Evolutionary conservation across 768 basidiomycete species (phyloP), one percentile per base, ranked within the genome.

Genomic region (Zangia roseola): DNA sequence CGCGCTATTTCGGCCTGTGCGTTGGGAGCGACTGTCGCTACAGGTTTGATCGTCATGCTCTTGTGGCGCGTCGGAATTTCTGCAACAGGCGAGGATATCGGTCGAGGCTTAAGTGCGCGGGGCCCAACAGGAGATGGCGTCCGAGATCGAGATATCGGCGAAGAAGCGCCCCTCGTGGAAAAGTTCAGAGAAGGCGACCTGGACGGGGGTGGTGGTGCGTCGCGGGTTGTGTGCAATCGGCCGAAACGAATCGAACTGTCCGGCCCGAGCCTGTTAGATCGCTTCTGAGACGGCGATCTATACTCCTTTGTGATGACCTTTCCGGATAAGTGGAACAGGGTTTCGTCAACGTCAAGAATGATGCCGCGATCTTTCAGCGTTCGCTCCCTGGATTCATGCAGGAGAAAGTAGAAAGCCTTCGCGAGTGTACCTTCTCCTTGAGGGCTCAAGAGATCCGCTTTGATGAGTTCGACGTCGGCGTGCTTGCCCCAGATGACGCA

Each of bases 341-440:
- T 19, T 25, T 56, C 56, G 49, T 70, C 69, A 10, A 61, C 40
- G 40, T 72, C 66, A 49, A 71, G 66, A 44, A 76, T 68, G 43
- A 72, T 76, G n/a, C 74, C 77, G 58, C 79, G 74, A 39, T 81
- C 77, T 59, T 80, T 73, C 58, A 82, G 69, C 1, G 72, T 71
- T 47, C 80, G 81, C 57, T 91, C 84, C 50, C 88, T 81, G 59
- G 91, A 88, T 65, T 80, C 80, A 34, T 80, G 74, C 17, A 95
- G 78, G 31, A 95, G 78, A 62, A 86, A 91, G 63, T 94, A 95
- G 67, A 94, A 93, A 0, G 88, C 89, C 64, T 94, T 94, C 10
- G 90, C 87, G 51, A 90, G 79, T 9, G 81, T 79, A 12, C 87
- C 88, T 43, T 79, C 72, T 17, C 84, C 88, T 16, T 78, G 75